Conservation (phyloP, 1,284 basidiomycete species). For the Puccinia polysora region DNA sequence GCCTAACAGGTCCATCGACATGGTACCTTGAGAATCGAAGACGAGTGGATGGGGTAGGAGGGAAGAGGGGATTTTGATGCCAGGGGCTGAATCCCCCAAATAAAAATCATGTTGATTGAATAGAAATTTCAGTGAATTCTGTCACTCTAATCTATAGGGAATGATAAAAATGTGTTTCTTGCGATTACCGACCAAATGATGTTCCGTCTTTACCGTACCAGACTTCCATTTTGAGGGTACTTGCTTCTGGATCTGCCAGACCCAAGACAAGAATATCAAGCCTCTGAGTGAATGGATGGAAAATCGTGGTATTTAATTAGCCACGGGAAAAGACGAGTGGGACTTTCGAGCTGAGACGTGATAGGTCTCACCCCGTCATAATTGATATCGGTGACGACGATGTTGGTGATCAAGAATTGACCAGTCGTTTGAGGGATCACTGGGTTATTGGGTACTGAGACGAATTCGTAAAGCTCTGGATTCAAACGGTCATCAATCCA, state of each 20-base stretch:
- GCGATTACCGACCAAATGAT: conserved; percentile 29
- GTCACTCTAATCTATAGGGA: not conserved
- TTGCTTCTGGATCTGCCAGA: not conserved
- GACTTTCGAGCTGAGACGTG: conserved; percentile 47
- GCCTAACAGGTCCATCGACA: conserved; percentile 82
- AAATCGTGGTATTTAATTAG: too few relatives aligned
- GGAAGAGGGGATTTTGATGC: conserved; percentile 62
- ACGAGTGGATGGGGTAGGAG: conserved; percentile 73
- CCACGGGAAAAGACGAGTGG: conserved; percentile 43
- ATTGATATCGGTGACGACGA: conserved; percentile 38
- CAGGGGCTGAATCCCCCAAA: conserved; percentile 38
- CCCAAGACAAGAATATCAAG: conserved; percentile 34
- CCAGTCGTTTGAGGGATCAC: conserved; percentile 22
- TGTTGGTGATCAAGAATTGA: conserved; percentile 38
- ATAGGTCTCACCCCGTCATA: conserved; percentile 23
- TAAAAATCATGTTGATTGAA: not conserved
- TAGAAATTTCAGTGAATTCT: too few relatives aligned
- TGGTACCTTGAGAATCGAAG: conserved; percentile 77
- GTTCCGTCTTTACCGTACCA: conserved; percentile 20
- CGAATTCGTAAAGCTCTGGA: conserved; percentile 26
- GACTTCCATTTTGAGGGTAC: conserved; percentile 29
- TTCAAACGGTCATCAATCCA: not conserved
- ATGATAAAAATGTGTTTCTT: too few relatives aligned
- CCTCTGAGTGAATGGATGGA: too few relatives aligned
- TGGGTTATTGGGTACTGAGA: conserved; percentile 18